Percentiles rank a stretch among this genome's conserved stretches.
These are phyloP conservation scores for Colletotrichum sp. DNA, from an alignment of 2,329 filamentous ascomycete genomes.

Conservation along the genomic window DNA sequence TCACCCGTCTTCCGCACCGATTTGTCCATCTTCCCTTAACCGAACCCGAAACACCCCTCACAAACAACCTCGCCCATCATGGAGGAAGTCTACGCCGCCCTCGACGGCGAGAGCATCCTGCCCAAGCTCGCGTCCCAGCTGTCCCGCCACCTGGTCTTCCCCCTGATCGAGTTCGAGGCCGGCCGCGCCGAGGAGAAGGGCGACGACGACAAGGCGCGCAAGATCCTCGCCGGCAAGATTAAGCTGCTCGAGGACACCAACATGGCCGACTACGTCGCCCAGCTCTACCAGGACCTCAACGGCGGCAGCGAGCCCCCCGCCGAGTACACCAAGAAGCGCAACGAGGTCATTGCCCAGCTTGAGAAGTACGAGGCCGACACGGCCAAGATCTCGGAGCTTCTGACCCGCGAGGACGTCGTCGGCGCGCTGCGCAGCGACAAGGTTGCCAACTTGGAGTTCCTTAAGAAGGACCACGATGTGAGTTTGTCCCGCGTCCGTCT, in stretches of 20 bases:
- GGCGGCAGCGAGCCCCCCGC: conserved; percentile 77
- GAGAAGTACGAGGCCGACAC: conserved; percentile 87
- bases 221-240: conserved; percentile 87
- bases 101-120: conserved; percentile 62
- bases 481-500: conserved; percentile 33
- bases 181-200: conserved; percentile 80
- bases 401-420: conserved; percentile 89
- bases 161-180: conserved; percentile 89
- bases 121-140: conserved; percentile 90
- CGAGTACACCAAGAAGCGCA: conserved; percentile 87
- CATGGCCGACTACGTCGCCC: conserved; percentile 98
- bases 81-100: conserved; percentile 23
- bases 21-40: neutral
- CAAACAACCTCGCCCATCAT: conserved; percentile 16
- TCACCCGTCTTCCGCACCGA: neutral
- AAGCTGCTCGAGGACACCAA: conserved; percentile 95
- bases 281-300: conserved; percentile 89
- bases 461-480: conserved; percentile 95
- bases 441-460: conserved; percentile 96
- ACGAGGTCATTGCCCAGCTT: conserved; percentile 84
- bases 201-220: conserved; percentile 61
- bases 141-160: conserved; percentile 96
- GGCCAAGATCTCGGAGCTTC: conserved; percentile 83
- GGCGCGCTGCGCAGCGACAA: conserved; percentile 94
- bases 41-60: neutral